Percentiles rank a stretch among this genome's conserved stretches.
phyloP scores from a whole-genome alignment of 768 basidiomycete species.

The Sistotremastrum suecicum region DNA sequence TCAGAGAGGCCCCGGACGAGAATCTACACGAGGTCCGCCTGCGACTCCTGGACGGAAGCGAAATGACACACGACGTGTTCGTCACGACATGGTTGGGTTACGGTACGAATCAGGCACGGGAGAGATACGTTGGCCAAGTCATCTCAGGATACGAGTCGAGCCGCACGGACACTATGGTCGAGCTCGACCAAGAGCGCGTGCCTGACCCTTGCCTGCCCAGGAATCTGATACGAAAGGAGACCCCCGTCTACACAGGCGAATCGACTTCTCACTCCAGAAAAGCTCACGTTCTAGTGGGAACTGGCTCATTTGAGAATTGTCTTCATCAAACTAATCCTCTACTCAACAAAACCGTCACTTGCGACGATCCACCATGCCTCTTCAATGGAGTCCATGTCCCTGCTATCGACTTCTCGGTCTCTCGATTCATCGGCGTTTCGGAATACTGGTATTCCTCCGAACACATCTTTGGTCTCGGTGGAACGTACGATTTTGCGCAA shows the following conservation, averaged over 20 bases:
- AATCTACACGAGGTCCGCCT: conserved; percentile 71
- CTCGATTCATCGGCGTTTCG: conserved; percentile 91
- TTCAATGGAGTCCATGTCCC: conserved; percentile 94
- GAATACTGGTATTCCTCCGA: conserved; percentile 99
- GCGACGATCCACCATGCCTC: conserved; percentile 72
- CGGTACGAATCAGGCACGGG: conserved; percentile 93
- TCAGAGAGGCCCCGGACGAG: conserved; percentile 37
- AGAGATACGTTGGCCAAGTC: conserved; percentile 70
- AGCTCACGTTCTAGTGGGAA: conserved; percentile 59
- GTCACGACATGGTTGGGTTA: conserved; percentile 99
- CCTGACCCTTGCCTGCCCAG: conserved; percentile 86
- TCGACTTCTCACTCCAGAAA: conserved; percentile 30
- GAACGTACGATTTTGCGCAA: conserved; percentile 90
- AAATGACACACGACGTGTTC: conserved; percentile 85
- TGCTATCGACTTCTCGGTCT: conserved; percentile 83
- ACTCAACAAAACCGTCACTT: conserved; percentile 74
- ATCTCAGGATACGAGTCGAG: conserved; percentile 41
- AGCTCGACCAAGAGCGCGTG: conserved; percentile 26
- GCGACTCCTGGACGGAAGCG: conserved; percentile 68
- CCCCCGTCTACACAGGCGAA: conserved; percentile 28
- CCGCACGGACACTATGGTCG: conserved; percentile 14
- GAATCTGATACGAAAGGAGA: conserved; percentile 48
- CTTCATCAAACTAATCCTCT: conserved; percentile 57
- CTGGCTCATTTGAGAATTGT: conserved; percentile 84
- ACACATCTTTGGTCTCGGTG: conserved; percentile 89